Conservation (phyloP, 371 early-diverging fungal species). For the Blyttiomyces sp. region DNA sequence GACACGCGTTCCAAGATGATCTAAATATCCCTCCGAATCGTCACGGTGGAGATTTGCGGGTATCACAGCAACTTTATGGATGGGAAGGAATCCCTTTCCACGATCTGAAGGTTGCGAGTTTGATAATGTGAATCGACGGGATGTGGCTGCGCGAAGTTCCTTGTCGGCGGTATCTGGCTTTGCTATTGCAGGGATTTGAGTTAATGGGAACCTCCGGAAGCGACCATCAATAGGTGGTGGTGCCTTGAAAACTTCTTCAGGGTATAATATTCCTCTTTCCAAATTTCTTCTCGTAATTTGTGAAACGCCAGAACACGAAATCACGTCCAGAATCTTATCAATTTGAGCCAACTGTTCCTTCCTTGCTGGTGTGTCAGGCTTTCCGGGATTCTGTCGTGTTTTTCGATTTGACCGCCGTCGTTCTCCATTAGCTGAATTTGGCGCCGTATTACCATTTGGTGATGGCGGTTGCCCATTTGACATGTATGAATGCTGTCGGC, state of each 20-base stretch:
- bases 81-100: conserved; percentile 4
- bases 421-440: conserved; percentile 1
- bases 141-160: not conserved
- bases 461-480: not conserved
- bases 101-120: not conserved
- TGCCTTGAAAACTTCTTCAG: not conserved
- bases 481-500: not conserved
- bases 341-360: conserved; percentile 3
- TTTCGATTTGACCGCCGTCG: conserved; percentile 5
- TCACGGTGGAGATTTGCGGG: conserved; percentile 8
- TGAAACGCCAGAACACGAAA: not conserved
- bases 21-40: conserved; percentile 1
- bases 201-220: not conserved
- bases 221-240: not conserved
- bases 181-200: no score
- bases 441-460: not conserved
- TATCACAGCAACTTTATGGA: conserved; percentile 18
- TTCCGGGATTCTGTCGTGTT: not conserved
- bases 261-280: not conserved
- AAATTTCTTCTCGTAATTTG: not conserved
- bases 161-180: not conserved
- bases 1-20: not conserved
- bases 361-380: conserved; percentile 11
- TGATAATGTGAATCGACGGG: not conserved
- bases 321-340: not conserved